A percentile compares a stretch with the other conserved stretches of the same genome.
Evolutionary conservation across 192 early-diverging fungal species (phyloP).

Genomic region (Backusella parvicylindrica): DNA sequence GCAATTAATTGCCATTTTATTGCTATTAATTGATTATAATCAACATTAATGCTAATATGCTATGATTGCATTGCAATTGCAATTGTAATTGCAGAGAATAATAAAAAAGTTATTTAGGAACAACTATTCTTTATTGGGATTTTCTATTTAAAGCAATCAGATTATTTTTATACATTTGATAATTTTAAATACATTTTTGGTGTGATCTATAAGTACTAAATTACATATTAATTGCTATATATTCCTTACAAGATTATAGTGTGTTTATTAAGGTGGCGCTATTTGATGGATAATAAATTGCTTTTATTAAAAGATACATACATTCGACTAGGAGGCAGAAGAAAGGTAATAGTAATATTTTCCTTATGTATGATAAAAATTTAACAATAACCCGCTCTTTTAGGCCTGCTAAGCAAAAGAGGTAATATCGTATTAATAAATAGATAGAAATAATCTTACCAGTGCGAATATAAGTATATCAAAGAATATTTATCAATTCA

Average conservation of each 20-base stretch:
- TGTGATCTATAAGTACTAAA: background rate
- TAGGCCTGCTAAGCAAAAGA: background rate
- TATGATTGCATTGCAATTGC: background rate
- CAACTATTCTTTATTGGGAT: slow-evolving; percentile 74
- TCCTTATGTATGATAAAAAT: background rate
- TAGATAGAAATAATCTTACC: background rate
- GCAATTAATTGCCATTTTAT: background rate
- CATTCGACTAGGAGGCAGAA: background rate
- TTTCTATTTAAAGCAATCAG: slow-evolving; percentile 55
- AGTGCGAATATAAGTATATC: background rate
- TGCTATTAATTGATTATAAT: background rate
- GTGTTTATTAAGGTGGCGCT: slow-evolving; percentile 66
- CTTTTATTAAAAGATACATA: background rate
- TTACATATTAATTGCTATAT: background rate
- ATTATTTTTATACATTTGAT: slow-evolving; percentile 70
- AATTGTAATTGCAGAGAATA: slow-evolving; percentile 25
- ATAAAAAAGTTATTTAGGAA: slow-evolving; percentile 65
- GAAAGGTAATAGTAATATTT: background rate
- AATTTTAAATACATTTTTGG: slow-evolving; percentile 1
- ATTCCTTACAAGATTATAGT: slow-evolving; percentile 63
- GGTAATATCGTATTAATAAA: background rate
- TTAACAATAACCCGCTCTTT: background rate
- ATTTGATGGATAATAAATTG: slow-evolving; percentile 39
- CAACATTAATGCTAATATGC: background rate
- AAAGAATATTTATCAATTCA: background rate